A percentile compares a stretch with the other conserved stretches of the same genome.
Conservation (phyloP, 23 red algal species). For the Agarophyton chilense region DNA sequence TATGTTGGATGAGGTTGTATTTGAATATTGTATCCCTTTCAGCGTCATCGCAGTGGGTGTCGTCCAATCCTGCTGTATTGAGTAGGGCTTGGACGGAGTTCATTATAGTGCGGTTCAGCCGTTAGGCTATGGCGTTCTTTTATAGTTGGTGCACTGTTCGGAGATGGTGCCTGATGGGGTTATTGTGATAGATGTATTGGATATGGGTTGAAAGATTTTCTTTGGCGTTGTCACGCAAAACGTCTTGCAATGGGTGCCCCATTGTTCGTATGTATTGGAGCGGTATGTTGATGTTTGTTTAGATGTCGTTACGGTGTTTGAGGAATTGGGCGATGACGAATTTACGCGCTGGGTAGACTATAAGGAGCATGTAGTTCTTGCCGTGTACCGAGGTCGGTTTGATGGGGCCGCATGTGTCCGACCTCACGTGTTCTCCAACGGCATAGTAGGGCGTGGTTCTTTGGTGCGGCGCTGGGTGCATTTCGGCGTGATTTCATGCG, state of each 20-base stretch:
- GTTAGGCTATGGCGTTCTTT: conserved; percentile 24
- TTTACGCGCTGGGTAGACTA: background rate
- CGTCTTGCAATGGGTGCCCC: background rate
- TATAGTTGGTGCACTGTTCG: background rate
- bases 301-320: background rate
- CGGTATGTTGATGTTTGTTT: background rate
- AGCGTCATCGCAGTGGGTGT: background rate
- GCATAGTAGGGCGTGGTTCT: background rate
- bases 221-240: background rate
- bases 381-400: background rate
- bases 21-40: background rate
- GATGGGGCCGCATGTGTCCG: background rate
- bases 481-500: background rate
- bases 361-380: background rate
- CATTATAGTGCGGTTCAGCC: background rate
- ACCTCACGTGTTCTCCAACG: background rate
- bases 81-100: background rate
- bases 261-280: background rate
- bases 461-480: background rate
- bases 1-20: background rate
- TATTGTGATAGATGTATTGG: background rate
- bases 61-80: background rate
- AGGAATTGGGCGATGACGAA: background rate
- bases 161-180: background rate
- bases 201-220: background rate